These are phyloP conservation scores for Amanita exitialis DNA, from an alignment of 768 basidiomycete species.

Conservation along the genomic window DNA sequence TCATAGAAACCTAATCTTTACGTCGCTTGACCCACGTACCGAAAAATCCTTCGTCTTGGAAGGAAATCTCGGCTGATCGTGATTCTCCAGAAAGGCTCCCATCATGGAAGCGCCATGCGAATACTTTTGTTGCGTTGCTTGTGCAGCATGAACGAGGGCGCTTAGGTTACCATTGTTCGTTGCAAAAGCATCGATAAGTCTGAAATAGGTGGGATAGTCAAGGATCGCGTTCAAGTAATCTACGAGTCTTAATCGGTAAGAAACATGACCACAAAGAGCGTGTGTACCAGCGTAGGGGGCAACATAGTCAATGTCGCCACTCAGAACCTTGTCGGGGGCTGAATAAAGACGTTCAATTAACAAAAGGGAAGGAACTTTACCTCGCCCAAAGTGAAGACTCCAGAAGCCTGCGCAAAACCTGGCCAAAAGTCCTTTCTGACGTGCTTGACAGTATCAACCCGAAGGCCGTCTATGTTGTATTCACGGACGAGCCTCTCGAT, in stretches of 20 bases:
- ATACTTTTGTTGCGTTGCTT: slow-evolving; percentile 32
- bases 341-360: not conserved
- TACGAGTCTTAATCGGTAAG: slow-evolving; percentile 2
- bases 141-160: slow-evolving; percentile 14
- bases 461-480: slow-evolving; percentile 58
- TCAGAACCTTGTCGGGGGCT: slow-evolving; percentile 13
- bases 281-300: slow-evolving; percentile 29
- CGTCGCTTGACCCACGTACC: slow-evolving; percentile 15
- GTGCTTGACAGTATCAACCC: slow-evolving; percentile 58
- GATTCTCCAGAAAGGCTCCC: slow-evolving; percentile 69
- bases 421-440: slow-evolving; percentile 61
- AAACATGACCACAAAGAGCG: not conserved
- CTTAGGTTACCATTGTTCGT: slow-evolving; percentile 44
- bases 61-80: slow-evolving; percentile 53
- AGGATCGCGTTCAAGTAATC: slow-evolving; percentile 48
- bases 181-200: slow-evolving; percentile 40
- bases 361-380: slow-evolving; percentile 21
- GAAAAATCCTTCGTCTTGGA: slow-evolving; percentile 36
- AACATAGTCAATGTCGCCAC: slow-evolving; percentile 18
- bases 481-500: slow-evolving; percentile 42
- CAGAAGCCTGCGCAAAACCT: slow-evolving; percentile 46
- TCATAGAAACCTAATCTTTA: not conserved
- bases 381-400: slow-evolving; percentile 68
- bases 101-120: slow-evolving; percentile 24
- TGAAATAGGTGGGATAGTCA: slow-evolving; percentile 49